Evolutionary conservation across 441 rosid species (phyloP), one percentile per base, ranked within the genome.

Genomic region (Euphorbia schlechtendalii): DNA sequence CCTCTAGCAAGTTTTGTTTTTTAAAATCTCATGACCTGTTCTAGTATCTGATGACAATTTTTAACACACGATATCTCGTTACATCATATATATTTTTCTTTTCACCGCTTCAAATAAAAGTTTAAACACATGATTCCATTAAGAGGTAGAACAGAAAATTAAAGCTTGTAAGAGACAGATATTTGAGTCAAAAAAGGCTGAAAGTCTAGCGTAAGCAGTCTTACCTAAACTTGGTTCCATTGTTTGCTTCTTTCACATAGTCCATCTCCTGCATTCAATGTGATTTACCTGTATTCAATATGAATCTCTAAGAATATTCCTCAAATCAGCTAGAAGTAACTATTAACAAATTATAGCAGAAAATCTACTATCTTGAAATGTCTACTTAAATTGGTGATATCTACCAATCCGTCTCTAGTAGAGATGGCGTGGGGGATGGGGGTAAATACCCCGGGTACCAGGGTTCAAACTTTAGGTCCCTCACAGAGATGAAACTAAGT

Each of bases 241-340:
- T 93, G 40, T 77, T 80, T 15, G 97, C 97, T 84, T 93, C 98
- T 68, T 82, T 90, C 72, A 72, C 72, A 78, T 93, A 93, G 80
- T 93, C 95, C 92, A 93, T 85, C 98, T 93, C 98, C 98, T 93
- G 97, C 97, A 93, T 90, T 88, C 89, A 93, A 93, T 83, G 84
- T 81, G 96, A 93, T 87, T 83, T 81, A 82, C 97, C 96, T 90
- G 97, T 90, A 86, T 86, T 93, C 98, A 90, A 88, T 90, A 84
- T 77, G 79, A 88, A 93, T 84, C 79, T 77, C 92, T 88, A 93
- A 90, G 97, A 81, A 78, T 78, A 83, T 78, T 84, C 85, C 77
- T 74, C 75, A 74, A 76, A 69, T 52, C 72, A 68, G 73, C 24
- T 46, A 58, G 68, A 45, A 52, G 27, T 18, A 75, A 15, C 28